phyloP scores from a whole-genome alignment of 2,329 filamentous ascomycete species.

The Aspergillus eucalypticola region DNA sequence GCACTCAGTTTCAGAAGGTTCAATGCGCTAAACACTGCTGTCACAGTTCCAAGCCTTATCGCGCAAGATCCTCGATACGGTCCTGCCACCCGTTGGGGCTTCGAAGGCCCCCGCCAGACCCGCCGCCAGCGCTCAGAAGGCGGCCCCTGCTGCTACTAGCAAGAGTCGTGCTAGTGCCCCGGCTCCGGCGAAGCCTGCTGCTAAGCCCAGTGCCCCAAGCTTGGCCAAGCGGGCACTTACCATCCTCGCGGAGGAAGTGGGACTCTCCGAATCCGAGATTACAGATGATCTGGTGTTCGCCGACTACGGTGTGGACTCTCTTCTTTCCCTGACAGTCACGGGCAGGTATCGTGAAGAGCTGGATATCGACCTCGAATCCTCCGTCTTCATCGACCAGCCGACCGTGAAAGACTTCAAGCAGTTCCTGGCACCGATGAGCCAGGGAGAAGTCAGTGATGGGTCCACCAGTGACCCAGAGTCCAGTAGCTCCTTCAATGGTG shows the following conservation, averaged over 20 bases:
- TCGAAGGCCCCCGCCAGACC: slow-evolving; percentile 26
- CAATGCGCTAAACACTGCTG: slow-evolving; percentile 3
- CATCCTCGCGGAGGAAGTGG: slow-evolving; percentile 51
- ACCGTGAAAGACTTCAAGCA: slow-evolving; percentile 63
- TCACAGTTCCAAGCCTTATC: slow-evolving; percentile 44
- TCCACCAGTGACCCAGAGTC: slow-evolving; percentile 33
- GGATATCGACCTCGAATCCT: slow-evolving; percentile 59
- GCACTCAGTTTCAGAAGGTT: background rate
- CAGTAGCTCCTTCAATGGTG: slow-evolving; percentile 28
- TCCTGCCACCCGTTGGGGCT: slow-evolving; percentile 39
- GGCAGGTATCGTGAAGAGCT: slow-evolving; percentile 64
- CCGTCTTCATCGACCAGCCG: slow-evolving; percentile 61
- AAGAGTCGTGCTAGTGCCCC: slow-evolving; percentile 30
- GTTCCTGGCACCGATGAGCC: slow-evolving; percentile 46
- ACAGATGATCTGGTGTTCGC: slow-evolving; percentile 62
- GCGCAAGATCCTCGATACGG: slow-evolving; percentile 43
- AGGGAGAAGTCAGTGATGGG: slow-evolving; percentile 33
- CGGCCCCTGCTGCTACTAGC: slow-evolving; percentile 25
- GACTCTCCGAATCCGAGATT: slow-evolving; percentile 59
- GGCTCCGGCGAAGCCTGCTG: slow-evolving; percentile 22
- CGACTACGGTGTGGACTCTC: slow-evolving; percentile 63
- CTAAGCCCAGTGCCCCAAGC: slow-evolving; percentile 32
- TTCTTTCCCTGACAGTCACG: slow-evolving; percentile 62
- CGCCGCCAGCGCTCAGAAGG: slow-evolving; percentile 28
- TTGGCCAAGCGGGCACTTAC: slow-evolving; percentile 38